These are phyloP conservation scores for Penicillium sp. DNA, from an alignment of 2,329 filamentous ascomycete species.

Conservation along the genomic window DNA sequence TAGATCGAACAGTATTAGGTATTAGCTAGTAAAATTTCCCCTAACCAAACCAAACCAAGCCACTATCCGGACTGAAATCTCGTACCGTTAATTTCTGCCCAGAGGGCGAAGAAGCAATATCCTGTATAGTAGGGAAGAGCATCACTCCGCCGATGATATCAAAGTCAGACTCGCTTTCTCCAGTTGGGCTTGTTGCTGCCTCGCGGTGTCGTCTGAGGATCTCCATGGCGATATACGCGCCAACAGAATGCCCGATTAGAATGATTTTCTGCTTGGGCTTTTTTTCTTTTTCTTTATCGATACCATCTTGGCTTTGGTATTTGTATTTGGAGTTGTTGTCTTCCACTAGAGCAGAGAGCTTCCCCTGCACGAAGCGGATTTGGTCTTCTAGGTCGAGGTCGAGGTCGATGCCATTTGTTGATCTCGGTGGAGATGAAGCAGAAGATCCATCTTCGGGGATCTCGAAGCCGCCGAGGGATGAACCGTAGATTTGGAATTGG, in stretches of 20 bases:
- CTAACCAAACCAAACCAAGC: background rate
- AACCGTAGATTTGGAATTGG: slow-evolving; percentile 32
- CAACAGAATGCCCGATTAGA: slow-evolving; percentile 70
- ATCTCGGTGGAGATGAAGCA: background rate
- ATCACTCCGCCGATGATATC: slow-evolving; percentile 55
- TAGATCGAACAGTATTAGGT: slow-evolving; percentile 9
- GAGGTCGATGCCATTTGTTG: slow-evolving; percentile 7
- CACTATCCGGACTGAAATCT: background rate
- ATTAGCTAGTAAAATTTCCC: too few species aligned
- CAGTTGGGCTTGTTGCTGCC: too few species aligned
- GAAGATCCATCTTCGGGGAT: slow-evolving; percentile 15
- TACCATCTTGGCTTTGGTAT: background rate
- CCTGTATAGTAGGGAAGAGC: slow-evolving; percentile 70
- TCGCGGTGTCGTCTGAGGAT: slow-evolving; percentile 57
- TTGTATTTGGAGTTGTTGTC: background rate
- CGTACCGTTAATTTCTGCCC: slow-evolving; percentile 51
- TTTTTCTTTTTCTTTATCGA: too few species aligned
- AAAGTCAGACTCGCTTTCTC: slow-evolving; percentile 33
- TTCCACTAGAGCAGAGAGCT: slow-evolving; percentile 41
- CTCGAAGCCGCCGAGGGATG: slow-evolving; percentile 38
- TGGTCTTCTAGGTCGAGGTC: slow-evolving; percentile 50
- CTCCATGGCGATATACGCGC: slow-evolving; percentile 67
- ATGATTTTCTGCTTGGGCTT: slow-evolving; percentile 53
- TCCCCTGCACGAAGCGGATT: slow-evolving; percentile 47
- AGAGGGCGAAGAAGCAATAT: slow-evolving; percentile 61